These are phyloP conservation scores for Lachancea cidri DNA, from an alignment of 805 yeast genomes.

Conservation along the genomic window DNA sequence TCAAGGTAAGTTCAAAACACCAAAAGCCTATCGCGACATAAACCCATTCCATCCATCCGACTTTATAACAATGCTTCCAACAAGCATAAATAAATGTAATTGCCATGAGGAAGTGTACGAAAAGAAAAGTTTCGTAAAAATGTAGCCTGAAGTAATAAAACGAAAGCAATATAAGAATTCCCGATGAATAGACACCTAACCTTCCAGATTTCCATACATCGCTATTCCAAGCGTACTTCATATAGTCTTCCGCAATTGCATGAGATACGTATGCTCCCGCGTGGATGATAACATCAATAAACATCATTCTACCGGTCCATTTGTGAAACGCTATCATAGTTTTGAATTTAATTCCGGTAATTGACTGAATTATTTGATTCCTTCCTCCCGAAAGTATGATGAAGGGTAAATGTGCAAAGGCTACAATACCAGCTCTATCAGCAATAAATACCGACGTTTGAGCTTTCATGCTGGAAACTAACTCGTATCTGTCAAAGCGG, in stretches of 20 bases:
- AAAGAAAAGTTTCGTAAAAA: conserved; percentile 43
- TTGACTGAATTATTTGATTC: conserved; percentile 55
- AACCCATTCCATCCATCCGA: conserved; percentile 40
- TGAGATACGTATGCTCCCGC: conserved; percentile 34
- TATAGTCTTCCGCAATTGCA: conserved; percentile 37
- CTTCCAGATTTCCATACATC: conserved; percentile 40
- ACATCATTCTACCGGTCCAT: conserved; percentile 41
- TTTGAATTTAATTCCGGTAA: conserved; percentile 59
- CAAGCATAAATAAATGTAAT: conserved; percentile 39
- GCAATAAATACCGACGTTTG: conserved; percentile 32
- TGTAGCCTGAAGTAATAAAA: conserved; percentile 31
- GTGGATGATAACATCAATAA: conserved; percentile 36
- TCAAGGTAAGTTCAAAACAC: conserved; percentile 37
- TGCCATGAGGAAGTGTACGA: conserved; percentile 39
- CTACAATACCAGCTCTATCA: conserved; percentile 44
- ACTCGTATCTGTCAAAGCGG: conserved; percentile 15
- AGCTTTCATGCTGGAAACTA: conserved; percentile 11
- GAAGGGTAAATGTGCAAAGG: conserved; percentile 46
- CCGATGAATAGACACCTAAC: conserved; percentile 29
- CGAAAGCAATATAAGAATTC: conserved; percentile 28
- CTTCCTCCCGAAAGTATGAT: conserved; percentile 63
- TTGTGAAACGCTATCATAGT: conserved; percentile 64
- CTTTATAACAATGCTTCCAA: conserved; percentile 42
- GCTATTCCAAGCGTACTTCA: conserved; percentile 4
- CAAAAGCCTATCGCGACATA: conserved; percentile 37